phyloP scores from a whole-genome alignment of 2,329 filamentous ascomycete species.

The Curvularia hawaiiensis region DNA sequence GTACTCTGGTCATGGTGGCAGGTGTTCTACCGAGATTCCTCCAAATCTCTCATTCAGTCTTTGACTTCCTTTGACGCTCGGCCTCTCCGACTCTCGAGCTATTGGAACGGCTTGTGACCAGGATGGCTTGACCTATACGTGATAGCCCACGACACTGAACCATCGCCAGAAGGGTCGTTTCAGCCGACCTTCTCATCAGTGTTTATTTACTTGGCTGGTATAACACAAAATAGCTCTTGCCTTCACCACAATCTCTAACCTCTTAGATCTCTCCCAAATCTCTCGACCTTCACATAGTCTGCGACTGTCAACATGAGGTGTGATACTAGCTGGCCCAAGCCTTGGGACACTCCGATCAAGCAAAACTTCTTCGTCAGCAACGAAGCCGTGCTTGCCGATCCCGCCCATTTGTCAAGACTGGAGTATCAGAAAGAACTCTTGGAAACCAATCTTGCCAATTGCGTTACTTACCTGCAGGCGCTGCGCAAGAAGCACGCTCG shows the following conservation, averaged over 20 bases:
- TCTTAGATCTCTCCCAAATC: neutral
- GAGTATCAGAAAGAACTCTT: conserved; percentile 32
- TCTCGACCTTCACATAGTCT: neutral
- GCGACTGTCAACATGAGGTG: conserved; percentile 3
- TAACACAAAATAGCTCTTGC: neutral
- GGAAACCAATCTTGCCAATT: conserved; percentile 38
- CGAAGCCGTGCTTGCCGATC: neutral
- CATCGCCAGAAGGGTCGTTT: neutral
- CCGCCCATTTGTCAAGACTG: conserved; percentile 19
- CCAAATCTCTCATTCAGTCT: neutral
- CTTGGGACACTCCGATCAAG: neutral
- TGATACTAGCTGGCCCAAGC: neutral
- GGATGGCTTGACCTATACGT: neutral
- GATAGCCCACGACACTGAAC: neutral
- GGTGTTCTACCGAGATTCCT: neutral
- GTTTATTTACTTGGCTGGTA: neutral
- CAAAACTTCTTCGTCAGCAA: conserved; percentile 2
- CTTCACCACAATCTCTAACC: neutral
- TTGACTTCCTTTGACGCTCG: neutral
- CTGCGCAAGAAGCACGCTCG: conserved; percentile 40
- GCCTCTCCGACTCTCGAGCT: conserved; percentile 1
- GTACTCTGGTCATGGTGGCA: neutral
- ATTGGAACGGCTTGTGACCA: conserved; percentile 3
- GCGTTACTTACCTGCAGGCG: conserved; percentile 38
- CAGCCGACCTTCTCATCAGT: neutral